Evolutionary conservation across 257 asterid species (phyloP).

Genomic region (Verbascum thapsus): DNA sequence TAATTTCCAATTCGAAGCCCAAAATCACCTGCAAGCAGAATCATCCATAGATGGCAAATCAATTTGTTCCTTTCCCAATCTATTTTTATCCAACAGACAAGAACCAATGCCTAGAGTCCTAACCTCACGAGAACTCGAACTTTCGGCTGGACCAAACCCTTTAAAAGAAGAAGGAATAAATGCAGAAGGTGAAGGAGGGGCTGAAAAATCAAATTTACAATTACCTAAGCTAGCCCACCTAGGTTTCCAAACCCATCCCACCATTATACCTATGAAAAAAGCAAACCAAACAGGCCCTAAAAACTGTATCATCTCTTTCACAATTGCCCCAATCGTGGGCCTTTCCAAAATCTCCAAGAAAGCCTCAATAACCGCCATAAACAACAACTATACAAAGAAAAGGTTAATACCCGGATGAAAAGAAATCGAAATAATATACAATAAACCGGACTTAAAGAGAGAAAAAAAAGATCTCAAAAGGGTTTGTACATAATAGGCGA

Average conservation of each 20-base stretch:
- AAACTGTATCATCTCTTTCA: constrained; percentile 59
- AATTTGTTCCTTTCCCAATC: constrained; percentile 34
- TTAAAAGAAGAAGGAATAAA: constrained; percentile 23
- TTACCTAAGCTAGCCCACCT: constrained; percentile 63
- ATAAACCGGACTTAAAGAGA: background rate
- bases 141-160: constrained; percentile 28
- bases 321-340: constrained; percentile 55
- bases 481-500: constrained; percentile 31
- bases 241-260: constrained; percentile 98
- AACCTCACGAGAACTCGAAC: constrained; percentile 25
- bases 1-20: background rate
- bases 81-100: constrained; percentile 32
- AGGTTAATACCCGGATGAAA: background rate
- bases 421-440: background rate
- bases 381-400: background rate
- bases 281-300: constrained; percentile 80
- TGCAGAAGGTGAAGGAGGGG: constrained; percentile 62
- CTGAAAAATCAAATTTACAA: constrained; percentile 60
- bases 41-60: constrained; percentile 23
- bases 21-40: constrained; percentile 43
- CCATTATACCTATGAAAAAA: constrained; percentile 62
- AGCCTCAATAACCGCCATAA: constrained; percentile 51
- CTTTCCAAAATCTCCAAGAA: constrained; percentile 58
- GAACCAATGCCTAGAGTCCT: constrained; percentile 26
- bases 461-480: constrained; percentile 10